A percentile compares a stretch with the other conserved stretches of the same genome.
Evolutionary conservation across 2,329 filamentous ascomycete genomes (phyloP).

Genomic region (Pyrenochaeta sp.): DNA sequence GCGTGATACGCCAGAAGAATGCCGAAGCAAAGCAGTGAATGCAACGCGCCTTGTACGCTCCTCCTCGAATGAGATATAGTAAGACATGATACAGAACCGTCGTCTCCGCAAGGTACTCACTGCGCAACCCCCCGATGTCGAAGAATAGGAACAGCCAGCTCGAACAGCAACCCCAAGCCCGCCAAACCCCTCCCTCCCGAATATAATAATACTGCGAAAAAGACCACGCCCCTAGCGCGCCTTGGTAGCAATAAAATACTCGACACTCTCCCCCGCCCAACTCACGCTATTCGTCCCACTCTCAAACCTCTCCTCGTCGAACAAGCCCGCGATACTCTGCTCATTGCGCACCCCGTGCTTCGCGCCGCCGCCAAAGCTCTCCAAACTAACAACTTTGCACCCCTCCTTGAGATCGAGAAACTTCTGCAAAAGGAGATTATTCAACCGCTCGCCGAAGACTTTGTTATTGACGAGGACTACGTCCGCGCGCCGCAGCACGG

Average conservation of each 20-base stretch:
- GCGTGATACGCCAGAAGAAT: too few species aligned
- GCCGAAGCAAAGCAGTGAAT: too few species aligned
- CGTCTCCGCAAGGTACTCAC: too few species aligned
- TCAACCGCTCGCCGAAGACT: constrained; percentile 88
- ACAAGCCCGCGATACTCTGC: constrained; percentile 81
- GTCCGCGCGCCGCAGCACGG: constrained; percentile 82
- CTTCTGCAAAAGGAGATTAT: constrained; percentile 83
- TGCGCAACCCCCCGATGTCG: too few species aligned
- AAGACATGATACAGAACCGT: too few species aligned
- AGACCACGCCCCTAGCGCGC: constrained; percentile 45
- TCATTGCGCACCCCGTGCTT: constrained; percentile 77
- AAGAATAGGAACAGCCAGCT: too few species aligned
- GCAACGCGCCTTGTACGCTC: too few species aligned
- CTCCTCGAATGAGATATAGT: too few species aligned
- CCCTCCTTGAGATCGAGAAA: constrained; percentile 94
- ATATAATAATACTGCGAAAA: too few species aligned
- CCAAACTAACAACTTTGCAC: constrained; percentile 88
- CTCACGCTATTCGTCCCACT: constrained; percentile 79
- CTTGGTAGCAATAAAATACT: constrained; percentile 81
- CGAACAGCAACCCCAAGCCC: too few species aligned
- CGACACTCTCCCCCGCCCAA: constrained; percentile 85
- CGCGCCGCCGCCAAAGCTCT: constrained; percentile 82
- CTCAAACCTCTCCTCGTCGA: constrained; percentile 76
- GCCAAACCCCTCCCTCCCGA: too few species aligned
- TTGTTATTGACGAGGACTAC: constrained; percentile 99